Conservation (phyloP, 306 rosid species). For the Glycyrrhiza uralensis region DNA sequence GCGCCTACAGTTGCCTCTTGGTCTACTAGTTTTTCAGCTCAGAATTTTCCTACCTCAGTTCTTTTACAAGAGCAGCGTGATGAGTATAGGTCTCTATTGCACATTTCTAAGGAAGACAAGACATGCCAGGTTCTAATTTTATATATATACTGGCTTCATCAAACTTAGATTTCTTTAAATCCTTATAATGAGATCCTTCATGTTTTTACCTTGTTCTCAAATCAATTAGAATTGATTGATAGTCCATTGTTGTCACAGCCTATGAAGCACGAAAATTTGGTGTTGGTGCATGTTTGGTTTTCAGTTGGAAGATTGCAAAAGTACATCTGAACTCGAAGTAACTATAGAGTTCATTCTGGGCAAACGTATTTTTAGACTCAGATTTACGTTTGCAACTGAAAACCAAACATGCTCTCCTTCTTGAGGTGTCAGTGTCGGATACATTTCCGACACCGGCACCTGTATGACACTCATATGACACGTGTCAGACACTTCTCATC, state of each 20-base stretch:
- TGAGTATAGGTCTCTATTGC: slow-evolving; percentile 58
- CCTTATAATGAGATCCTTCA: background rate
- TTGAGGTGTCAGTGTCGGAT: background rate
- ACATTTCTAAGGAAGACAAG: slow-evolving; percentile 55
- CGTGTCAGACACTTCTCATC: background rate
- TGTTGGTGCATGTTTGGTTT: too few relatives aligned
- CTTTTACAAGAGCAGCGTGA: slow-evolving; percentile 75
- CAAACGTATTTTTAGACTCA: too few relatives aligned
- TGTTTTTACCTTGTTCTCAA: background rate
- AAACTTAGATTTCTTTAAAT: slow-evolving; percentile 1
- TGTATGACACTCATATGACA: background rate
- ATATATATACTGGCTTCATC: background rate
- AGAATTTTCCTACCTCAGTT: slow-evolving; percentile 66
- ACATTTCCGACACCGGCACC: background rate
- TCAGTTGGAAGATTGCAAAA: too few relatives aligned
- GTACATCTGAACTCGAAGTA: too few relatives aligned
- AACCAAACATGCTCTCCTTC: too few relatives aligned
- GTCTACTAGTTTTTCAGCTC: slow-evolving; percentile 49
- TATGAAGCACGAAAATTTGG: background rate
- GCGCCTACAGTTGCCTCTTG: slow-evolving; percentile 43
- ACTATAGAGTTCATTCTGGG: too few relatives aligned
- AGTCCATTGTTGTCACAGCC: background rate
- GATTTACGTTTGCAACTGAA: too few relatives aligned
- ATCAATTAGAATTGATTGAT: background rate
- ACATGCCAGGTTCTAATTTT: slow-evolving; percentile 57